Evolutionary conservation across 1,284 basidiomycete genomes (phyloP).

Genomic region (Lignosus rhinocerotis): DNA sequence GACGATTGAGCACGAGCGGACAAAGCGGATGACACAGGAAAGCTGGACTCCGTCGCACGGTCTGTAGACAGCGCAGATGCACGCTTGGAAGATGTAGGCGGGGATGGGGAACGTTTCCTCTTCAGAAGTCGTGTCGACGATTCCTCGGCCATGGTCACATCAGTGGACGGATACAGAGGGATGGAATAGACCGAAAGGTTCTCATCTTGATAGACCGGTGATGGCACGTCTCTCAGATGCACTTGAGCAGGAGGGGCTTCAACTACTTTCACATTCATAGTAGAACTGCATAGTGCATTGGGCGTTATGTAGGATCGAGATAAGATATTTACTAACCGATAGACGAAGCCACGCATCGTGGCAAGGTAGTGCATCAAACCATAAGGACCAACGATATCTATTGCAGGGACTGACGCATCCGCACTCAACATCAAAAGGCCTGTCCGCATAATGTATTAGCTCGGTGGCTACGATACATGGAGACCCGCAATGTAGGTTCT

Average conservation of each 20-base stretch:
- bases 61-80: conserved; percentile 12
- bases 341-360: conserved; percentile 64
- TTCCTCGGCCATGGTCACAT: neutral
- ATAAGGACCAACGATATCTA: conserved; percentile 73
- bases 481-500: neutral
- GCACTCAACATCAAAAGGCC: conserved; percentile 84
- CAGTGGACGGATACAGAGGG: conserved; percentile 41
- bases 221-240: conserved; percentile 15
- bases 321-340: conserved; percentile 46
- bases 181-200: conserved; percentile 67
- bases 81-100: conserved; percentile 41
- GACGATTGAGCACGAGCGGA: neutral
- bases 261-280: conserved; percentile 45
- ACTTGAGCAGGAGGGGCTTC: conserved; percentile 43
- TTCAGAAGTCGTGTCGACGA: conserved; percentile 21
- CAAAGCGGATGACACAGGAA: neutral
- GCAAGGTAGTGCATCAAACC: conserved; percentile 74
- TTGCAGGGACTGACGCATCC: conserved; percentile 59
- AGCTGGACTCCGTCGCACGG: conserved; percentile 10
- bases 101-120: conserved; percentile 30
- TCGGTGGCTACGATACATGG: neutral
- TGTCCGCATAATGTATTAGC: conserved; percentile 29
- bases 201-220: conserved; percentile 58
- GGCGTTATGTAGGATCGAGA: neutral
- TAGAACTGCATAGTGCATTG: conserved; percentile 40